Evolutionary conservation across 2,329 filamentous ascomycete species (phyloP).

Genomic region (Canariomyces notabilis): DNA sequence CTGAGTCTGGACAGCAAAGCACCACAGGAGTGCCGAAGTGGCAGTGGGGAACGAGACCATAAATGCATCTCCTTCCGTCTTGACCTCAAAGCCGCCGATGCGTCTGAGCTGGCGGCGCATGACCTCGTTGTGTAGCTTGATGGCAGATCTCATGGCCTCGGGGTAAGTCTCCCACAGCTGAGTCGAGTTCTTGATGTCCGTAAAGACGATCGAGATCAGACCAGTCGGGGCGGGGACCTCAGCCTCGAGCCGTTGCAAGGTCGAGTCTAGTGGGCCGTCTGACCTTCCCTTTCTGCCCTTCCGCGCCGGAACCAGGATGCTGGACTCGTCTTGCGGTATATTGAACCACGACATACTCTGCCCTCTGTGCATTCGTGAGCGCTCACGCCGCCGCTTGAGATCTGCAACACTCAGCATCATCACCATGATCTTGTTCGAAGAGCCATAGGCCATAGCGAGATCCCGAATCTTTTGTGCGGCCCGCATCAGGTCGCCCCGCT

Average conservation of each 20-base stretch:
- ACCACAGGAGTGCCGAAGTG: conserved; percentile 91
- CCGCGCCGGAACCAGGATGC: conserved; percentile 54
- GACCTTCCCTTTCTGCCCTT: conserved; percentile 55
- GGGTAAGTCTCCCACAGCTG: conserved; percentile 94
- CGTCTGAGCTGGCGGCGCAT: conserved; percentile 90
- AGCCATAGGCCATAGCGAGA: conserved; percentile 90
- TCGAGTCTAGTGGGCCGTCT: conserved; percentile 73
- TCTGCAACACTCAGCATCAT: conserved; percentile 96
- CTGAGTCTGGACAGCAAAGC: conserved; percentile 85
- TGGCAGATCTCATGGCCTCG: conserved; percentile 91
- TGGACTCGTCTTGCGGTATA: conserved; percentile 59
- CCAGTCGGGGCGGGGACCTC: conserved; percentile 90
- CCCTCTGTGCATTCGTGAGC: conserved; percentile 66
- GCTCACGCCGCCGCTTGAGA: conserved; percentile 74
- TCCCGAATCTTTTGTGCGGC: conserved; percentile 92
- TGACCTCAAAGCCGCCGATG: conserved; percentile 96
- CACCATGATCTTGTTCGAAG: conserved; percentile 94
- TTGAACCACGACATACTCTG: conserved; percentile 83
- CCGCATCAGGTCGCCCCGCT: conserved; percentile 86
- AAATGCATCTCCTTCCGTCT: conserved; percentile 98
- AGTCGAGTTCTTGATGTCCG: conserved; percentile 98
- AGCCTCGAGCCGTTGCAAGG: conserved; percentile 76
- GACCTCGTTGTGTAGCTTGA: conserved; percentile 94
- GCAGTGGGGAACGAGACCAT: conserved; percentile 98
- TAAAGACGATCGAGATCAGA: conserved; percentile 91